Conservation (phyloP, 768 basidiomycete genomes). For the Dendrothele bispora region DNA sequence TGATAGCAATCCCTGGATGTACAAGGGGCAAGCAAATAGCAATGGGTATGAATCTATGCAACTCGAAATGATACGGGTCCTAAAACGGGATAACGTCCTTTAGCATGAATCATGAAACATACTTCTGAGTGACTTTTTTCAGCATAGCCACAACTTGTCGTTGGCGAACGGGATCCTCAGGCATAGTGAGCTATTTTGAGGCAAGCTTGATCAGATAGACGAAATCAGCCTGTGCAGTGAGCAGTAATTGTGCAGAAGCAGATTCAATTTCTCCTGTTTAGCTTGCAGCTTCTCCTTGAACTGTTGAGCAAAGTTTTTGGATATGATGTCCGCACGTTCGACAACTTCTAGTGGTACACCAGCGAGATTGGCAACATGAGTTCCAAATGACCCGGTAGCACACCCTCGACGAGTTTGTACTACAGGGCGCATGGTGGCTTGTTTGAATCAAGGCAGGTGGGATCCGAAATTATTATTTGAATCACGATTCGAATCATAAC, state of each 20-base stretch:
- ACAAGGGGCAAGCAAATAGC: too few species aligned
- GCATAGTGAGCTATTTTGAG: slow-evolving; percentile 49
- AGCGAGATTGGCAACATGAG: slow-evolving; percentile 93
- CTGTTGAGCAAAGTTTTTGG: slow-evolving; percentile 81
- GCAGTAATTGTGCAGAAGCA: slow-evolving; percentile 64
- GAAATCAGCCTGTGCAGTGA: slow-evolving; percentile 89
- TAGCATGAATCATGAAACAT: too few species aligned
- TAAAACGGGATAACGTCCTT: too few species aligned
- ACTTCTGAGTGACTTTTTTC: slow-evolving; percentile 33
- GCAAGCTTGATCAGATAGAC: slow-evolving; percentile 70
- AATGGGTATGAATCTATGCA: too few species aligned
- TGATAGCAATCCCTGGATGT: too few species aligned
- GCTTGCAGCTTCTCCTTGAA: slow-evolving; percentile 80
- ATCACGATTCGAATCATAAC: too few species aligned
- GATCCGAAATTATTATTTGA: too few species aligned
- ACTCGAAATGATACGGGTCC: too few species aligned
- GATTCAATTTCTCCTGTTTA: slow-evolving; percentile 52
- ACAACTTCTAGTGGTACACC: slow-evolving; percentile 88
- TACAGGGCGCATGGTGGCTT: too few species aligned
- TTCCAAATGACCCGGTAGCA: slow-evolving; percentile 88
- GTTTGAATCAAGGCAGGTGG: too few species aligned
- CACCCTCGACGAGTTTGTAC: slow-evolving; percentile 89
- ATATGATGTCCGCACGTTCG: slow-evolving; percentile 83
- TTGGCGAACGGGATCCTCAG: slow-evolving; percentile 51
- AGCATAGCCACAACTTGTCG: slow-evolving; percentile 55